Conservation (phyloP, 768 basidiomycete genomes). For the Boletus fagicola region DNA sequence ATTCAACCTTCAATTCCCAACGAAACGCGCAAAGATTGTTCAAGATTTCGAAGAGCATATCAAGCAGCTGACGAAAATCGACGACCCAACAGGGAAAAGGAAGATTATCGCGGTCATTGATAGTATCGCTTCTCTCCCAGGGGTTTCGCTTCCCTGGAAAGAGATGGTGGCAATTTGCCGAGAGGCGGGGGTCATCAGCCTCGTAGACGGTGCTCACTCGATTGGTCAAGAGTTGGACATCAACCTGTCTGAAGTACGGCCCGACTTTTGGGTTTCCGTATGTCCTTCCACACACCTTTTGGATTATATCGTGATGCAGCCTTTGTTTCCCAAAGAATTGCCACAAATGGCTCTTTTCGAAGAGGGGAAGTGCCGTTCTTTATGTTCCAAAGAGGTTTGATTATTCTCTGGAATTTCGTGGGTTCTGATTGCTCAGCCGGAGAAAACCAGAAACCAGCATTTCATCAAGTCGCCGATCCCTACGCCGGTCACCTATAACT, state of each 20-base stretch:
- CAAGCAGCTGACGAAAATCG: constrained; percentile 25
- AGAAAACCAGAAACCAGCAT: constrained; percentile 54
- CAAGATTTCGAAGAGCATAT: constrained; percentile 43
- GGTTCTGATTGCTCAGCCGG: not conserved
- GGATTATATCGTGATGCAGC: not conserved
- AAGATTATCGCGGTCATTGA: constrained; percentile 73
- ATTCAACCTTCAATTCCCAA: constrained; percentile 56
- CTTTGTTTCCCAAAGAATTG: constrained; percentile 51
- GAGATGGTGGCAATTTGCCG: constrained; percentile 63
- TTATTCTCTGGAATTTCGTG: not conserved
- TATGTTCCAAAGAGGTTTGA: constrained; percentile 67
- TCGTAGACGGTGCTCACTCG: constrained; percentile 81
- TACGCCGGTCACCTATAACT: constrained; percentile 51
- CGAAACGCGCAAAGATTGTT: constrained; percentile 56
- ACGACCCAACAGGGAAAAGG: constrained; percentile 26
- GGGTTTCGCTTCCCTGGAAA: constrained; percentile 66
- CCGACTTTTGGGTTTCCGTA: constrained; percentile 81
- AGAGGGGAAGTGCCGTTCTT: constrained; percentile 64
- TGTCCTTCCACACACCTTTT: constrained; percentile 18
- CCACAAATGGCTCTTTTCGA: constrained; percentile 81
- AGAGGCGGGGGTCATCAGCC: constrained; percentile 57
- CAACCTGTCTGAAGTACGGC: constrained; percentile 51
- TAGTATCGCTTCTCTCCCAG: constrained; percentile 60
- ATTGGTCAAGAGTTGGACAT: constrained; percentile 69
- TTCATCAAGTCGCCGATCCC: constrained; percentile 59